Evolutionary conservation across 345 rosid genomes (phyloP).

Genomic region (Cardamine chenopodiifolia): DNA sequence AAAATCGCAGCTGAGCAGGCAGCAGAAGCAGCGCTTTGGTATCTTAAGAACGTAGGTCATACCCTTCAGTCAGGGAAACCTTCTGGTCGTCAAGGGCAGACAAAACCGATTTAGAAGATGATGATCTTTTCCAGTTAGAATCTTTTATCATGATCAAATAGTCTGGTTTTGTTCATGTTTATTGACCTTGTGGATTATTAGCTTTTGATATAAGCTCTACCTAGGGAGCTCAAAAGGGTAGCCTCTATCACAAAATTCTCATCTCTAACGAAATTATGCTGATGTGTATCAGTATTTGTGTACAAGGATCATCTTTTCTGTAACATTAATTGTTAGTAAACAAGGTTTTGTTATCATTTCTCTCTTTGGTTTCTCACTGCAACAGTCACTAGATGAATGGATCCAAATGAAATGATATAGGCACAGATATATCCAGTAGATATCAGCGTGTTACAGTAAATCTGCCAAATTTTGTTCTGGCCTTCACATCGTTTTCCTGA

Average conservation of each 20-base stretch:
- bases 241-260: background rate
- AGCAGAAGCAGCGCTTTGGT: constrained; percentile 76
- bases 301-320: background rate
- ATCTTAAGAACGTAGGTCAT: constrained; percentile 51
- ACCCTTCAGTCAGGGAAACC: constrained; percentile 18
- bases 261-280: background rate
- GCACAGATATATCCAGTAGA: background rate
- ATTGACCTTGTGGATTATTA: background rate
- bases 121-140: background rate
- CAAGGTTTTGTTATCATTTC: background rate
- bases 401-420: background rate
- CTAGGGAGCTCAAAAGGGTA: constrained; percentile 1
- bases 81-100: background rate
- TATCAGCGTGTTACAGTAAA: background rate
- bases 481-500: constrained; percentile 85
- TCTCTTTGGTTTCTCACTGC: constrained; percentile 6
- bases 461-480: constrained; percentile 49
- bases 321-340: background rate
- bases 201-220: background rate
- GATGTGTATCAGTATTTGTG: background rate
- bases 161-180: background rate
- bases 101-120: background rate
- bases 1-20: constrained; percentile 66
- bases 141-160: background rate
- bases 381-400: background rate